Base-by-base conservation (phyloP, 306 rosid genomes). In the Trichosanthes cucumerina region DNA sequence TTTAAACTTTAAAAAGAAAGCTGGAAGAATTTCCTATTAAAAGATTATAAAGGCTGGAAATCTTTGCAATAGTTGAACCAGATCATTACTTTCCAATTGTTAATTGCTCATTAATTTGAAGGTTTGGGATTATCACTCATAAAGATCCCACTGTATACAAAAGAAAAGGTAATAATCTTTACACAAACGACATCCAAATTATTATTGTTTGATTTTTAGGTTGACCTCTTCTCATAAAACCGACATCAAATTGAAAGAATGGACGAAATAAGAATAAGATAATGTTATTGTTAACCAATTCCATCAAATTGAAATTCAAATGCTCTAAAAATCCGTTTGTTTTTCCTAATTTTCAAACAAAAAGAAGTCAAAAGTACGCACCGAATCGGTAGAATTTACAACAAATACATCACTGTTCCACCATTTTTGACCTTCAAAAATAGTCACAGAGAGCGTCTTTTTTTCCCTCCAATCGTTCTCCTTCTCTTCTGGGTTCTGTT, bases 361-460 rank as follows among this genome's bases (percentile, higher is more conserved):
- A 14, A 46, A 71, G 3, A 46, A 46, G 57, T 46, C 57, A 71
- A 46, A 64, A 46, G 57, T 23, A 46, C n/a, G 76, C 23, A 69
- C 75, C 50, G 53, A 69, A 69, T 38, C 47, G 33, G 53, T 44
- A 26, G 21, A 72, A 47, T 26, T 47, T 28, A 47, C 54, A 28
- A 47, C 54, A 44, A 71, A 71, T 47, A 14, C 41, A 46, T 31
- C 43, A 72, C 77, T 46, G 39, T 46, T 46, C 56, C 77, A 23
- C 58, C 77, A 26, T 71, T 71, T 46, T 46, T 71, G 56, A 71
- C 77, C 77, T 71, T 71, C 58, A 71, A 71, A 71, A 71, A 12
- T 71, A 2, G 77, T 46, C 57, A 24, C 38, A 24, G 41, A 14
- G 54, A 21, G 41, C 21, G 13, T 71, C n/a, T 24, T 71, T 66